Evolutionary conservation across 306 rosid genomes (phyloP).

Genomic region (Datisca glomerata): DNA sequence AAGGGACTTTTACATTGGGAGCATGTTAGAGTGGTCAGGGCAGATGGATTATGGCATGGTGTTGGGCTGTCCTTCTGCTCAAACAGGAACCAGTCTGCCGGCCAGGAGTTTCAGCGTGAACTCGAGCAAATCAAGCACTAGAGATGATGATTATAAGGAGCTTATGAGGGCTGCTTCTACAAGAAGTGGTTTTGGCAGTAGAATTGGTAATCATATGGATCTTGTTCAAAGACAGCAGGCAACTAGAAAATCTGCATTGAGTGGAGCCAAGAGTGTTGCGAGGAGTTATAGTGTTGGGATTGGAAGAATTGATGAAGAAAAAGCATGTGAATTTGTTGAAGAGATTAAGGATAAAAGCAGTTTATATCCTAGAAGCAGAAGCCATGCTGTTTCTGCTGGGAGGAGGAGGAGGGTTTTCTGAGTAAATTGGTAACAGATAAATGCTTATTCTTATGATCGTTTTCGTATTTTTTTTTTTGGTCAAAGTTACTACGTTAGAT

Average conservation of each 20-base stretch:
- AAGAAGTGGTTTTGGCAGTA: not conserved
- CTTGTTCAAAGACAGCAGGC: not conserved
- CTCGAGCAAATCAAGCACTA: conserved; percentile 12
- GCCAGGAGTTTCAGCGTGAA: conserved; percentile 36
- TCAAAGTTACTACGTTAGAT: too few relatives aligned
- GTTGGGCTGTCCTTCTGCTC: conserved; percentile 24
- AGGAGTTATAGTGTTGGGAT: conserved; percentile 37
- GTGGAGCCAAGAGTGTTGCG: not conserved
- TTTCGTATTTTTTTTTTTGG: too few relatives aligned
- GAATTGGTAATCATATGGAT: not conserved
- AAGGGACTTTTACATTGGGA: conserved; percentile 37
- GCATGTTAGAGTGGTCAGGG: conserved; percentile 28
- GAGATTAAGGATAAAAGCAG: conserved; percentile 13
- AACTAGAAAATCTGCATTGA: conserved; percentile 3
- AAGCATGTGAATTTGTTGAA: conserved; percentile 31
- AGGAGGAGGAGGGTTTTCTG: too few relatives aligned
- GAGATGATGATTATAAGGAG: conserved; percentile 25
- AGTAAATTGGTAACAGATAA: too few relatives aligned
- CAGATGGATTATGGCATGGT: conserved; percentile 12
- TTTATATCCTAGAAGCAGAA: conserved; percentile 33
- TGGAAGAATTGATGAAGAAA: conserved; percentile 60
- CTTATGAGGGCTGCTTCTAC: conserved; percentile 38
- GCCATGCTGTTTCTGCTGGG: conserved; percentile 27
- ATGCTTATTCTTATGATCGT: too few relatives aligned
- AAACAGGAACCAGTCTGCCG: conserved; percentile 18